phyloP scores from a whole-genome alignment of 768 basidiomycete species.

The Tricholoma flavovirens region DNA sequence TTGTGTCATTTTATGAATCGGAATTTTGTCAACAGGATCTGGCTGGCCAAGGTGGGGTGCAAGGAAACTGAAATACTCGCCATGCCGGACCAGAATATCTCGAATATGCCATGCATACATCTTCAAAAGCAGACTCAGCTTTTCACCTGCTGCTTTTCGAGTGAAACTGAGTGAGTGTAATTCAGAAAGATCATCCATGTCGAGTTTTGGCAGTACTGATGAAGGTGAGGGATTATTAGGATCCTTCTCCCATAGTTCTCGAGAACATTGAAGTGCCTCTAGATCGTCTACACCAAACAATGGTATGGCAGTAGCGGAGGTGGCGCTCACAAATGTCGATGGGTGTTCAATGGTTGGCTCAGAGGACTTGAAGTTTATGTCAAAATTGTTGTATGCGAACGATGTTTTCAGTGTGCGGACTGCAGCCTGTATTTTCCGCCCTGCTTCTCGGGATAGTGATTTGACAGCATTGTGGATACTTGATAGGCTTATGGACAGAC shows the following conservation, averaged over 20 bases:
- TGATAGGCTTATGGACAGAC: slow-evolving; percentile 17
- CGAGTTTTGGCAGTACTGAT: neutral
- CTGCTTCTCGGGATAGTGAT: slow-evolving; percentile 16
- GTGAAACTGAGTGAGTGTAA: slow-evolving; percentile 1
- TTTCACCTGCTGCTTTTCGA: slow-evolving; percentile 6
- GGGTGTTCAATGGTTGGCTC: slow-evolving; percentile 23
- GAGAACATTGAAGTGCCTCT: slow-evolving; percentile 21
- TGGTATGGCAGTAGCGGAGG: slow-evolving; percentile 21
- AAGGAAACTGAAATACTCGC: slow-evolving; percentile 12
- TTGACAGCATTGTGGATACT: slow-evolving; percentile 13
- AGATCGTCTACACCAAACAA: slow-evolving; percentile 12
- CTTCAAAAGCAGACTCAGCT: slow-evolving; percentile 6
- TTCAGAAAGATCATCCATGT: slow-evolving; percentile 2
- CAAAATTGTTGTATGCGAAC: slow-evolving; percentile 34
- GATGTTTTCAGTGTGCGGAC: slow-evolving; percentile 16
- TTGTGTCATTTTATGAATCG: slow-evolving; percentile 7
- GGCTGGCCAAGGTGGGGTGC: slow-evolving; percentile 8
- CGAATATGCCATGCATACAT: slow-evolving; percentile 7
- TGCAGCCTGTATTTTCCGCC: slow-evolving; percentile 7
- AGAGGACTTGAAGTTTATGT: slow-evolving; percentile 23
- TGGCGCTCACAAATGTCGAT: slow-evolving; percentile 19
- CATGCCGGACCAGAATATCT: neutral
- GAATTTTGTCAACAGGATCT: slow-evolving; percentile 11
- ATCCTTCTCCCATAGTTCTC: slow-evolving; percentile 25
- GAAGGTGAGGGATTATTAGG: slow-evolving; percentile 12